Evolutionary conservation across 371 early-diverging fungal species (phyloP), one percentile per base, ranked within the genome.

Genomic region (Apophysomyces trapeziformis): DNA sequence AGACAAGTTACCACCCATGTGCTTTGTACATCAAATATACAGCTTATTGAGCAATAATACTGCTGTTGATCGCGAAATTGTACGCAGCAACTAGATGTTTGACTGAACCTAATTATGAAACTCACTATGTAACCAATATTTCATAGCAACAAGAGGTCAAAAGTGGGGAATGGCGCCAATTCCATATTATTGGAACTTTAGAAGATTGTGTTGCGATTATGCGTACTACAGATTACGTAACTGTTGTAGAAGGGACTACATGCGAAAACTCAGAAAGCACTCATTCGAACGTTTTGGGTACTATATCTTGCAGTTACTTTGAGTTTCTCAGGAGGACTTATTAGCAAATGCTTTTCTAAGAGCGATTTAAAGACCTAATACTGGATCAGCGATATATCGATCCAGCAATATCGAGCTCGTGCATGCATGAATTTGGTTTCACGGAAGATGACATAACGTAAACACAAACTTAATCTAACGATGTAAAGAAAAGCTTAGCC

Each of bases 11-110:
- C 72, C 72, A 3, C 56, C 39, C 1, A 32, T 74, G 14, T 81
- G 81, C 37, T 70, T 78, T 44, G 13, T 76, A 9, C 81, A 81
- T 63, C 81, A 81, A 58, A 65, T 81, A 2, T 81, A 81, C 46
- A 71, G 73, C 16, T 59, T 81, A 2, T 35, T 78, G 41, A 57
- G 70, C 2, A 73, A 81, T 63, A 61, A 71, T 46, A 78, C 81
- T 0, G 38, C 64, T 1, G 72, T 76, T 0, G 81, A 81, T 61
- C 57, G 76, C 60, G 81, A 81, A 57, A 21, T 81, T 58, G 81
- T 81, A 75, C 60, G 58, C 21, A 50, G 2, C 5, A 26, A 21
- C 9, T 21, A 50, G 46, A n/a, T 5, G 18, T 16, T 21, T 50
- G 1, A 8, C 1, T 41, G 5, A 4, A 11, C 2, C 11, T 12